Evolutionary conservation across 179 eudicot genomes (phyloP).

Genomic region (Drosera spatulata): DNA sequence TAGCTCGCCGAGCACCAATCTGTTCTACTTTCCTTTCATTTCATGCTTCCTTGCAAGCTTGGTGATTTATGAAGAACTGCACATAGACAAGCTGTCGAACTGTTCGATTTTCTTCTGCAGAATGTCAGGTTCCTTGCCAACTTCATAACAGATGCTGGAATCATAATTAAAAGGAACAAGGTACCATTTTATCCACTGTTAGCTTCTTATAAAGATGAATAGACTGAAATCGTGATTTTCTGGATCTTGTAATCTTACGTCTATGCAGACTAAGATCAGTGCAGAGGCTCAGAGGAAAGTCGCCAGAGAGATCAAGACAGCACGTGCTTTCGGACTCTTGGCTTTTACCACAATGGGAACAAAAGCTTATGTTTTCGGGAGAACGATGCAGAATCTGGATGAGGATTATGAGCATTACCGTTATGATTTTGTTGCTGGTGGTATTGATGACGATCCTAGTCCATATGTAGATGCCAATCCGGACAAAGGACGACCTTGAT

Average conservation of each 20-base stretch:
- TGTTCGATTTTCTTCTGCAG: conserved; percentile 21
- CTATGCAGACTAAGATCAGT: conserved; percentile 59
- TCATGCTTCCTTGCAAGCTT: no score
- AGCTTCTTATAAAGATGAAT: no score
- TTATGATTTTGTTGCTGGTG: no score
- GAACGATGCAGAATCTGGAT: conserved; percentile 62
- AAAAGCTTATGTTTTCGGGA: conserved; percentile 47
- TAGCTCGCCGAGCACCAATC: no score
- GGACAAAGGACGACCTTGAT: no score
- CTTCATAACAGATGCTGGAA: conserved; percentile 73
- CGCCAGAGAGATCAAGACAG: conserved; percentile 87
- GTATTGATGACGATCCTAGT: no score
- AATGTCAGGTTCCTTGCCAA: conserved; percentile 86
- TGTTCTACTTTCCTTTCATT: no score
- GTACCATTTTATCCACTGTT: conserved; percentile 12
- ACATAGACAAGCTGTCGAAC: background rate
- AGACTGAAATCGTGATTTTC: no score
- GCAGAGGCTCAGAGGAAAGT: conserved; percentile 86
- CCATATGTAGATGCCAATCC: no score
- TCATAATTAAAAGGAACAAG: conserved; percentile 72
- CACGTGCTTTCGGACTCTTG: conserved; percentile 77
- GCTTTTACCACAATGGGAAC: conserved; percentile 81
- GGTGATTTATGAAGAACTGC: no score
- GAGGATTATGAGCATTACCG: conserved; percentile 30
- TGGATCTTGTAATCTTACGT: background rate